Base-by-base conservation (phyloP, 371 early-diverging fungal species). In the Lichtheimia corymbifera region DNA sequence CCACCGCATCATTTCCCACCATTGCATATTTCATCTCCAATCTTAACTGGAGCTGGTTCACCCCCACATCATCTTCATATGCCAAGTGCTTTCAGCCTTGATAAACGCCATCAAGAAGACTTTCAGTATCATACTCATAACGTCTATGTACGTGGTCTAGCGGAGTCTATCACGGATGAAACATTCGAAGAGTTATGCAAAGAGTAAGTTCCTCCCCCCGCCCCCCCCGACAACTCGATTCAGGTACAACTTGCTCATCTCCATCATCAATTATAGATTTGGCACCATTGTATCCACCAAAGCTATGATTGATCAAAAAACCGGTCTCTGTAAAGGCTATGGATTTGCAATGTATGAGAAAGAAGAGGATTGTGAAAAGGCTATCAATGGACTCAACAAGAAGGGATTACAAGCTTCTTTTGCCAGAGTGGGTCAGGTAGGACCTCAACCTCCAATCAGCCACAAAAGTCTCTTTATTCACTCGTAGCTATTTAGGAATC, bases 271-370 rank as follows among this genome's bases (percentile, higher is more conserved):
- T 40, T 54, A 1, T 18, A 55, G 89, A 14, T 93, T 80, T 65
- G 97, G 97, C 24, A 71, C 69, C 12, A 89, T 96, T 44, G 70
- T 84, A 22, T 92, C 94, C 18, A 87, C 89, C 58, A 96, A 95
- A 65, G 86, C 91, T 11, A 94, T 95, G 42, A 70, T 93, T 45
- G 91, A 95, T 68, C 87, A 84, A 54, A 81, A 78, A 28, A 86
- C 92, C 2, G 86, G 88, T 27, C 81, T 84, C 59, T 96, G 97
- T 67, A 92, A 92, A 72, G 94, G 95, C 0, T 93, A 90, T 72
- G 97, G 97, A 12, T 96, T 96, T 67, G 93, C 92, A 35, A 87
- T 93, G 86, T 96, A 91, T 70, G 89, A 89, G 55, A 86, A 78
- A 17, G 83, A 77, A 49, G 78, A 80, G 6, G 86, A 89, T 61